A percentile compares a stretch with the other conserved stretches of the same genome.
Conservation (phyloP, 225 moss, liverwort and hornwort species). For the Thuidium tamariscinum region DNA sequence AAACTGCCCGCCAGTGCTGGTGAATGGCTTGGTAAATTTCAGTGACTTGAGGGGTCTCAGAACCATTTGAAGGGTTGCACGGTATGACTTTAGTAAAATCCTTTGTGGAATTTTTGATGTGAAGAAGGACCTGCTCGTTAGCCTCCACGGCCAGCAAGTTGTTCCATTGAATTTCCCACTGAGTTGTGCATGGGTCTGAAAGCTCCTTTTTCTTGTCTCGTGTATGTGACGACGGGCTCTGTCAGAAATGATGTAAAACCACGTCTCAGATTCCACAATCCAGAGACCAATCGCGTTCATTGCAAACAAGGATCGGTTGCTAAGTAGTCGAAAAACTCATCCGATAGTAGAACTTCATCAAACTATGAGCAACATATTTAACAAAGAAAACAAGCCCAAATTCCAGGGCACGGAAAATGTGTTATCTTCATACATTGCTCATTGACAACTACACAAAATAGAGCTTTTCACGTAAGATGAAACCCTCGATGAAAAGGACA, state of each 20-base stretch:
- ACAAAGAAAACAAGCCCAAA: neutral
- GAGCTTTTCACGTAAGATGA: neutral
- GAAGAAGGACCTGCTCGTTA: constrained; percentile 30
- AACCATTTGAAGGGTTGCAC: constrained; percentile 14
- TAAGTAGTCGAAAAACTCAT: neutral
- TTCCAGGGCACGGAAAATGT: neutral
- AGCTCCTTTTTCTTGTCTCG: constrained; percentile 45
- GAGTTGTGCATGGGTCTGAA: constrained; percentile 56
- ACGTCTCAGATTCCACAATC: neutral
- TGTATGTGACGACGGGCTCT: constrained; percentile 67
- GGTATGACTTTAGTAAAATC: constrained; percentile 22
- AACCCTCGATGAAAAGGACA: neutral
- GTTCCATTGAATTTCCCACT: constrained; percentile 81
- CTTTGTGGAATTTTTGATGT: constrained; percentile 21
- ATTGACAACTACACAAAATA: neutral
- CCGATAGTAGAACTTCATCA: neutral
- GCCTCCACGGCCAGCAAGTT: constrained; percentile 67
- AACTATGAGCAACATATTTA: neutral
- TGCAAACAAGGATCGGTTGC: neutral
- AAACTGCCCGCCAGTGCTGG: constrained; percentile 33
- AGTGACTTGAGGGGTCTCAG: constrained; percentile 21
- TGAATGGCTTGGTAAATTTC: constrained; percentile 19
- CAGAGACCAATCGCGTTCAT: neutral
- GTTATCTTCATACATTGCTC: neutral
- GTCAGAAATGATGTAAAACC: constrained; percentile 1